phyloP scores from a whole-genome alignment of 164 flowering plant genomes.

The Kalanchoe fedtschenkoi region DNA sequence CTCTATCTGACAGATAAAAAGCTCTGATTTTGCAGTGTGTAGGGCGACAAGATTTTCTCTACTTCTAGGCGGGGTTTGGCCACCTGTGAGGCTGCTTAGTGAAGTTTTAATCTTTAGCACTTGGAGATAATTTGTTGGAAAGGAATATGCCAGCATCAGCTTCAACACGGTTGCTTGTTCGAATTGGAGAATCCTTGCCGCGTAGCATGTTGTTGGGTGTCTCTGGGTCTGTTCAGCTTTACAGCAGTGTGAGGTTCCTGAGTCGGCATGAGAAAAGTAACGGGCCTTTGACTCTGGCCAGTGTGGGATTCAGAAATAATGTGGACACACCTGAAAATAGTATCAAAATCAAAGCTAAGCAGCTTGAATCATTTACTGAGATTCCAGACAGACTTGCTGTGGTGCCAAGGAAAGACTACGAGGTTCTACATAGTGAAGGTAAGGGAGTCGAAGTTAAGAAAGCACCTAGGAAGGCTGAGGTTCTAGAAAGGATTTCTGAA shows the following conservation, averaged over 20 bases:
- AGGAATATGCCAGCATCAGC: neutral
- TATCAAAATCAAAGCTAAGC: neutral
- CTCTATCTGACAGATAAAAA: neutral
- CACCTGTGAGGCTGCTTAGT: neutral
- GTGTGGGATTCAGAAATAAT: conserved; percentile 7
- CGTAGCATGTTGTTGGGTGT: neutral
- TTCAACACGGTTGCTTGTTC: conserved; percentile 4
- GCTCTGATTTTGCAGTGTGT: neutral
- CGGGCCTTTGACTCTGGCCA: conserved; percentile 6
- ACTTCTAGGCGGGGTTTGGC: neutral
- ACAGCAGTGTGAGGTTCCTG: neutral
- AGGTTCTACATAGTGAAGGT: neutral
- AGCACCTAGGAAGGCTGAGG: neutral
- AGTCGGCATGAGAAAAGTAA: conserved; percentile 4
- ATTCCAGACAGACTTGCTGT: neutral
- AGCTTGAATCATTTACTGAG: neutral
- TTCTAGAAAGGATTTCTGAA: neutral
- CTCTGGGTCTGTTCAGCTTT: neutral
- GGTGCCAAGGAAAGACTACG: neutral
- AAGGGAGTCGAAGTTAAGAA: neutral
- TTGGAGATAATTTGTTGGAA: neutral
- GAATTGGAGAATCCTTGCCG: conserved; percentile 7
- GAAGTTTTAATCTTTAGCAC: neutral
- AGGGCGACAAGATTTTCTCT: neutral
- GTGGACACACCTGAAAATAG: neutral